Percentiles rank a stretch among this genome's conserved stretches.
Conservation (phyloP, 176 grass and related monocot genomes). For the Bonia amplexicaulis region DNA sequence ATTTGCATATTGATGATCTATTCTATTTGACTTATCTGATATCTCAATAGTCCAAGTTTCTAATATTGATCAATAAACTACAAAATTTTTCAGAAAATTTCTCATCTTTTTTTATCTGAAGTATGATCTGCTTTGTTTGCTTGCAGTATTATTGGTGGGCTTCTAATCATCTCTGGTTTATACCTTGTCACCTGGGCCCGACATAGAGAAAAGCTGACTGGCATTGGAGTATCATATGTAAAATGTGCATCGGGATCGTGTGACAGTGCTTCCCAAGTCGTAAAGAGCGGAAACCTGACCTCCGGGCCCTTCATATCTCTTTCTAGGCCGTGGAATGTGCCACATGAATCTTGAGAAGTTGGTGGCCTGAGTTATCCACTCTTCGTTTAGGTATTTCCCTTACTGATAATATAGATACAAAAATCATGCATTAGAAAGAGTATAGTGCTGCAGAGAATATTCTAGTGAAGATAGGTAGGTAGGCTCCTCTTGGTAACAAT, state of each 20-base stretch:
- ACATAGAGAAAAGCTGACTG: constrained; percentile 44
- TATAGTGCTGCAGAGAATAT: constrained; percentile 27
- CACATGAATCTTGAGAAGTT: constrained; percentile 55
- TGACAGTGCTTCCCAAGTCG: constrained; percentile 29
- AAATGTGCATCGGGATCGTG: constrained; percentile 37
- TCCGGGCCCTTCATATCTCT: constrained; percentile 41
- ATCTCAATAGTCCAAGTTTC: background rate
- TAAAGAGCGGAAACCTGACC: constrained; percentile 39
- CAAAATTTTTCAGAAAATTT: background rate
- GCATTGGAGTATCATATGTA: constrained; percentile 27
- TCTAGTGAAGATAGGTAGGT: background rate
- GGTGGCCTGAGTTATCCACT: background rate
- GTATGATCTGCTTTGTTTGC: constrained; percentile 18
- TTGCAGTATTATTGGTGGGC: constrained; percentile 84
- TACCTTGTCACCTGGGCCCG: constrained; percentile 87
- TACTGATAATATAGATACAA: constrained; percentile 22
- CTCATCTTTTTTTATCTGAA: constrained; percentile 27
- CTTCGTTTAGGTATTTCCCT: constrained; percentile 14
- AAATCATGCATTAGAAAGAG: constrained; percentile 13
- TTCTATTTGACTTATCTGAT: background rate
- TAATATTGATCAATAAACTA: constrained; percentile 6
- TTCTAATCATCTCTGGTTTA: constrained; percentile 77
- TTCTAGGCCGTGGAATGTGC: constrained; percentile 52
- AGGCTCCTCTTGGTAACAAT: constrained; percentile 1
- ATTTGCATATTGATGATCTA: background rate